Evolutionary conservation across 768 basidiomycete species (phyloP).

Genomic region (Hygrophorus russula): DNA sequence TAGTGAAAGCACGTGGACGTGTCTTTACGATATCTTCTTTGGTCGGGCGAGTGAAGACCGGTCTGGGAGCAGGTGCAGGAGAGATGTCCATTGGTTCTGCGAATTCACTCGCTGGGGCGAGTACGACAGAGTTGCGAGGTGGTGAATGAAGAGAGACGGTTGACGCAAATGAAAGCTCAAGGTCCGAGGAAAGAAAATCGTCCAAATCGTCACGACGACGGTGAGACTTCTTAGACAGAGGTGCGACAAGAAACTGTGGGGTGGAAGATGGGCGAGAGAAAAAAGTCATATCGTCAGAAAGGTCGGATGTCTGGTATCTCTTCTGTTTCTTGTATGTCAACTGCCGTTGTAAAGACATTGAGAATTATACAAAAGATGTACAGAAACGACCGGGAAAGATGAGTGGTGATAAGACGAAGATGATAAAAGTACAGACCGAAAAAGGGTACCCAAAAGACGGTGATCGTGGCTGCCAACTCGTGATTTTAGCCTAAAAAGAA

Average conservation of each 20-base stretch:
- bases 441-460: conserved; percentile 1
- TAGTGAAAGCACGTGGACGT: conserved; percentile 59
- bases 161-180: conserved; percentile 71
- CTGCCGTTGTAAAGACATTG: conserved; percentile 17
- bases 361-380: conserved; percentile 13
- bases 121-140: conserved; percentile 31
- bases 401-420: conserved; percentile 3
- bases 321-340: conserved; percentile 39
- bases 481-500: no score
- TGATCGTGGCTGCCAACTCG: neutral
- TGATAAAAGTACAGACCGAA: conserved; percentile 4
- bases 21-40: conserved; percentile 5
- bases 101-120: conserved; percentile 37
- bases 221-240: conserved; percentile 28
- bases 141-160: conserved; percentile 74
- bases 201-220: conserved; percentile 42
- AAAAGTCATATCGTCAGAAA: conserved; percentile 41
- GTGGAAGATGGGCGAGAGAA: conserved; percentile 30
- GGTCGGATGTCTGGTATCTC: conserved; percentile 21
- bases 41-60: conserved; percentile 3
- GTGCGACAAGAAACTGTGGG: conserved; percentile 32
- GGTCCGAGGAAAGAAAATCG: conserved; percentile 62
- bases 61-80: conserved; percentile 37
- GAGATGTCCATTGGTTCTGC: conserved; percentile 77
- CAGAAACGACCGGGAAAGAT: conserved; percentile 1